Base-by-base conservation (phyloP, 176 grass and related monocot species). In the Ananas comosus region DNA sequence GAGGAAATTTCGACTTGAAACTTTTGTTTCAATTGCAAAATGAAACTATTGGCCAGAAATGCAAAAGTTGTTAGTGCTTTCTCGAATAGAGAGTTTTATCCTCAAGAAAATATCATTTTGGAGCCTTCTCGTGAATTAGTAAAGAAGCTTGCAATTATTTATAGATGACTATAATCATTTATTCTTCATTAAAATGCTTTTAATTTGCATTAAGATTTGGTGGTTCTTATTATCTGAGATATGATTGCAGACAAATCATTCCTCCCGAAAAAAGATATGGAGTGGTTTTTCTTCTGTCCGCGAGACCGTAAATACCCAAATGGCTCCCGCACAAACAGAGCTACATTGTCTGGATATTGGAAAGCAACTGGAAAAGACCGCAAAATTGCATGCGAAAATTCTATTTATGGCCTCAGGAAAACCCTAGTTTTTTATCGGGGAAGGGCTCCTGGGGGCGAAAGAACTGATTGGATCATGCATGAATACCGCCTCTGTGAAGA, bases 211-310 rank as follows among this genome's bases (percentile, higher is more conserved):
- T 22, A 21, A 23, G 56, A 42, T 42, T 42, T 42, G 33, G 4
- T 42, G 33, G 33, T 42, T 42, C 33, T 42, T 33, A 33, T 33
- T 33, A 5, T 33, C 4, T 33, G 29, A 33, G 29, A 33, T 33
- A 33, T 33, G 29, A 50, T 50, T 76, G 66, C 66, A 81, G 79
- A 75, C 47, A 75, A 81, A 50, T 81, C 79, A 13, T 81, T 81
- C 52, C 72, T 81, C 61, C 79, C 72, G 0, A 81, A 75, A 52
- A 81, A 72, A 70, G 79, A 81, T 64, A 61, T 54, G 24, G 79
- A 76, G 72, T 81, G 79, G 79, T 81, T 81, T 51, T 81, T 81
- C 79, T 81, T 81, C 22, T 73, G 71, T 48, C 70, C 78, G 21
- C 48, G 78, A 80, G 78, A 80, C 29, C 64, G 70, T 13, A 80